Base-by-base conservation (phyloP, 176 grass and related monocot species). In the Carex scoparia region DNA sequence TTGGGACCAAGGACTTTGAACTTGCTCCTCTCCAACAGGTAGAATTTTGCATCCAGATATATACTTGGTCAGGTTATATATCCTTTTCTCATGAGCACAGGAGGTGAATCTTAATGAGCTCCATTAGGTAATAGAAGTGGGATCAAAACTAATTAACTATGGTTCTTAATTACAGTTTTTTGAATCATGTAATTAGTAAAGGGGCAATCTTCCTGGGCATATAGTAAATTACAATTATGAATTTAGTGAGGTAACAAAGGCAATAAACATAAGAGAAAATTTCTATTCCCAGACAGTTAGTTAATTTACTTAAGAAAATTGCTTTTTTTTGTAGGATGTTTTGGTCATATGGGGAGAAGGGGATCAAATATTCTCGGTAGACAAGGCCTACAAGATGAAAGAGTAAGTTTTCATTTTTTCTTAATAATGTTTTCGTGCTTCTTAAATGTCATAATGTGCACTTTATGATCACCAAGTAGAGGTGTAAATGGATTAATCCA, bases 321-420 rank as follows among this genome's bases (percentile, higher is more conserved):
- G 5, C 15, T 78, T 48, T 49, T 3, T 7, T 1, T 69, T 44
- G 44, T 86, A 93, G 95, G 87, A 98, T 54, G 86, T 94, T 23
- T 75, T 98, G 51, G 86, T 98, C 69, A 70, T 94, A 37, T 98
- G 95, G 95, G 95, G 95, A 38, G 92, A 94, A 68, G 86, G 92
- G 38, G 95, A 98, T 76, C 89, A 90, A 82, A 93, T 98, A 48
- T 98, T 94, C 60, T 89, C 88, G 0, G 62, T 94, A 32, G 89
- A 87, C 10, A 98, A 94, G 33, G 92, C 92, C 1, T 53, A 87
- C 69, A 84, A 91, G 77, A 18, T 94, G 33, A 91, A 93, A 85
- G 88, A 94, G 94, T 97, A 85, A 92, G 90, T 51, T 74, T 12
- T 61, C 0, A 60, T 78, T 62, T 86, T n/a, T 69, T 65, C 69